phyloP scores from a whole-genome alignment of 177 flowering plant species.

The Vitis hybrid region DNA sequence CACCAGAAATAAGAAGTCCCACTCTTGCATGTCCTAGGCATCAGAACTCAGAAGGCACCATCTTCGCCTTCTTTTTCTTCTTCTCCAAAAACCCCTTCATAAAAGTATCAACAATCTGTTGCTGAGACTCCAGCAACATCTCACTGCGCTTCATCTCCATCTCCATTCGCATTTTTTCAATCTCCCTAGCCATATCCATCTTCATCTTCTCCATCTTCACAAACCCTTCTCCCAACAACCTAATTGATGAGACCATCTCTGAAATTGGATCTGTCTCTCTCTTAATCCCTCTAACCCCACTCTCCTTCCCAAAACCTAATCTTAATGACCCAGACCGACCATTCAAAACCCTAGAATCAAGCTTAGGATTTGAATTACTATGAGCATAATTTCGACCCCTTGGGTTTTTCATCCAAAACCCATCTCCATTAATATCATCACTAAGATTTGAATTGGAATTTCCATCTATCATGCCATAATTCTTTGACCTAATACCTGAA shows the following conservation, averaged over 20 bases:
- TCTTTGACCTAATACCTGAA: conserved; percentile 16
- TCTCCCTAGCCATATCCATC: conserved; percentile 68
- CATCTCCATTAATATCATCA: too few relatives aligned
- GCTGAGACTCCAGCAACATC: conserved; percentile 68
- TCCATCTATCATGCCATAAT: conserved; percentile 14
- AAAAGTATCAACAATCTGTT: conserved; percentile 60
- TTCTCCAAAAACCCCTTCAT: conserved; percentile 37
- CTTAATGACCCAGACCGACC: conserved; percentile 17
- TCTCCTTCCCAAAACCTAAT: conserved; percentile 16
- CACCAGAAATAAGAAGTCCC: background rate
- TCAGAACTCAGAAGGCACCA: conserved; percentile 4
- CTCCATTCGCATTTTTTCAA: conserved; percentile 71
- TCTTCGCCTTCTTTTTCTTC: conserved; percentile 31
- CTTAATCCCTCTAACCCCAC: conserved; percentile 19
- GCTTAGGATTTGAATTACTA: too few relatives aligned
- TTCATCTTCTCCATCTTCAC: conserved; percentile 74
- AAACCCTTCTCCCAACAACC: conserved; percentile 56
- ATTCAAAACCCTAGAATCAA: conserved; percentile 18
- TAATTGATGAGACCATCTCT: conserved; percentile 55
- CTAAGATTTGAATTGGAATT: conserved; percentile 10
- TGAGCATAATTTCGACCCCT: too few relatives aligned
- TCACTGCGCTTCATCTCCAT: conserved; percentile 70
- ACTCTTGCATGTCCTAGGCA: background rate
- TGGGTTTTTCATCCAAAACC: too few relatives aligned
- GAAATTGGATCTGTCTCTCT: conserved; percentile 34